These are phyloP conservation scores for Saccharomyces hybrid DNA, from an alignment of 1,139 yeast species.

Conservation along the genomic window DNA sequence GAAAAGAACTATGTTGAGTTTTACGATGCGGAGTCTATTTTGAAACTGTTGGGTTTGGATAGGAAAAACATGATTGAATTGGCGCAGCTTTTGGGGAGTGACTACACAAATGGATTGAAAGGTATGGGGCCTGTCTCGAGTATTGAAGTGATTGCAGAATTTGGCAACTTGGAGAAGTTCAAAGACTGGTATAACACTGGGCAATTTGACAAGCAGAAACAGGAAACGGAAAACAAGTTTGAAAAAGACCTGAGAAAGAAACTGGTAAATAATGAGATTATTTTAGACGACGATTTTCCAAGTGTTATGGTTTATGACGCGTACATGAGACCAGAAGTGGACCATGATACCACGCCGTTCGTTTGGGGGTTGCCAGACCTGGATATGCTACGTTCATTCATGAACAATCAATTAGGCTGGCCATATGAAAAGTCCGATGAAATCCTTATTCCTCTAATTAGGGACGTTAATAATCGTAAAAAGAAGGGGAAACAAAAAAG, in stretches of 20 bases:
- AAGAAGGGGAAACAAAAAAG: constrained; percentile 50
- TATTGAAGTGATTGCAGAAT: constrained; percentile 88
- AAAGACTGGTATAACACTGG: constrained; percentile 46
- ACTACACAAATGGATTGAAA: constrained; percentile 84
- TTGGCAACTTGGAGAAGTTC: constrained; percentile 44
- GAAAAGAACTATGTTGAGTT: constrained; percentile 90
- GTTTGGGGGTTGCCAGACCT: constrained; percentile 88
- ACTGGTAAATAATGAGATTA: constrained; percentile 40
- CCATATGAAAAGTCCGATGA: constrained; percentile 67
- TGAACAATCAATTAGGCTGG: constrained; percentile 80
- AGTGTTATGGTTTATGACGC: constrained; percentile 64
- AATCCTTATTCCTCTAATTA: constrained; percentile 78
- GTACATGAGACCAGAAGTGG: constrained; percentile 74
- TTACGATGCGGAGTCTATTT: constrained; percentile 57
- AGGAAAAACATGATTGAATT: constrained; percentile 62
- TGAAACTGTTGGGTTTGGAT: constrained; percentile 55
- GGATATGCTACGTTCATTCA: constrained; percentile 64
- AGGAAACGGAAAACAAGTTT: constrained; percentile 41
- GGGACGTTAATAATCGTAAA: constrained; percentile 60
- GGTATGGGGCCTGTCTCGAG: constrained; percentile 93
- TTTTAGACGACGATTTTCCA: constrained; percentile 60
- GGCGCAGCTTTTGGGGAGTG: constrained; percentile 83
- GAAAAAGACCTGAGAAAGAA: constrained; percentile 54
- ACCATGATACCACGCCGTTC: constrained; percentile 65
- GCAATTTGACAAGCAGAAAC: constrained; percentile 34